phyloP scores from a whole-genome alignment of 2,329 filamentous ascomycete species.

The Fusarium abutilonis region DNA sequence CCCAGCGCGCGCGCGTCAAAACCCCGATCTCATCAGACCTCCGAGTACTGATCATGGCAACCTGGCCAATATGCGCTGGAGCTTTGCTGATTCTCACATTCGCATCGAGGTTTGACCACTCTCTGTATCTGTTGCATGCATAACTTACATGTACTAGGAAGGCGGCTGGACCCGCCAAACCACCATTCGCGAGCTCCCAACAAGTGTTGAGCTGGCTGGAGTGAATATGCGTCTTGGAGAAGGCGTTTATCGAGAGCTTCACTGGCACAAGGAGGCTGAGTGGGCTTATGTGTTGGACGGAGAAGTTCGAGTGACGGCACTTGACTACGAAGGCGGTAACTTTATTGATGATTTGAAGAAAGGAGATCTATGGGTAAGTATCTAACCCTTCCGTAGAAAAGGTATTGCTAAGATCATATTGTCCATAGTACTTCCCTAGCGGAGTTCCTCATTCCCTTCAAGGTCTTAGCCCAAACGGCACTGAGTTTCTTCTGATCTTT shows the following conservation, averaged over 20 bases:
- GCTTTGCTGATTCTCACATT: slow-evolving; percentile 71
- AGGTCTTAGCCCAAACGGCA: slow-evolving; percentile 71
- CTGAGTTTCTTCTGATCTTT: slow-evolving; percentile 61
- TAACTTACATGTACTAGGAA: slow-evolving; percentile 58
- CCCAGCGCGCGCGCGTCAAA: slow-evolving; percentile 71
- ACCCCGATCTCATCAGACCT: slow-evolving; percentile 75
- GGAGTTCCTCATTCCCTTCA: slow-evolving; percentile 82
- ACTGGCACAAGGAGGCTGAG: slow-evolving; percentile 84
- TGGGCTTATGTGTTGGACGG: slow-evolving; percentile 81
- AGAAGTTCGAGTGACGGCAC: slow-evolving; percentile 74
- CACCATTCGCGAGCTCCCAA: slow-evolving; percentile 70
- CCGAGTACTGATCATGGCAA: slow-evolving; percentile 78
- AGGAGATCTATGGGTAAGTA: slow-evolving; percentile 69
- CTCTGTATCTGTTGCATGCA: neutral
- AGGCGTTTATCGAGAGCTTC: slow-evolving; percentile 78
- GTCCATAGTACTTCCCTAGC: slow-evolving; percentile 71
- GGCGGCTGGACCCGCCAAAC: slow-evolving; percentile 82
- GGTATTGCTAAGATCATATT: neutral
- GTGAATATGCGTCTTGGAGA: slow-evolving; percentile 82
- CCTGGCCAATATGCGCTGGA: slow-evolving; percentile 78
- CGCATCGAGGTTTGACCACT: slow-evolving; percentile 64
- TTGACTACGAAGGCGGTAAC: slow-evolving; percentile 79
- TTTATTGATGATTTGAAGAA: slow-evolving; percentile 81
- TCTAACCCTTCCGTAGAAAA: neutral
- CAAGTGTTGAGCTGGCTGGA: slow-evolving; percentile 75